A percentile compares a stretch with the other conserved stretches of the same genome.
phyloP scores from a whole-genome alignment of 208 protist genomes.

The Trichomonas gallinae region DNA sequence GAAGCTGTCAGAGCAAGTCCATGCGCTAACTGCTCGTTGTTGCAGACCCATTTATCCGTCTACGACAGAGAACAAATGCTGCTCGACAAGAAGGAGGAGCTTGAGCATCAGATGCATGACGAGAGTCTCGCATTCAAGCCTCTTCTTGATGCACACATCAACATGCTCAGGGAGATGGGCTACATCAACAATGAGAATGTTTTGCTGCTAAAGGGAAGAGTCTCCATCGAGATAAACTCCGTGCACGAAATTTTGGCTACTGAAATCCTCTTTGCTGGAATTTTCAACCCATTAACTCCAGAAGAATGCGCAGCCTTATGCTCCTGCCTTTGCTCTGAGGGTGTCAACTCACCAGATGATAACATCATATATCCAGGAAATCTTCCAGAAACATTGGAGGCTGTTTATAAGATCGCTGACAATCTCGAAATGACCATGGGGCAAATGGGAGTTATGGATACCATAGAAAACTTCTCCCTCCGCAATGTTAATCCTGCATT shows the following conservation, averaged over 20 bases:
- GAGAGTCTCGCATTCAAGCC: not conserved
- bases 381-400: not conserved
- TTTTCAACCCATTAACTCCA: slow-evolving; percentile 72
- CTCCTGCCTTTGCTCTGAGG: not conserved
- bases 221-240: slow-evolving; percentile 90
- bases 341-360: not conserved
- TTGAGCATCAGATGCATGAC: not conserved
- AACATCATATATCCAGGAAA: not conserved
- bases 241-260: slow-evolving; percentile 93
- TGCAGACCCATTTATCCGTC: not conserved
- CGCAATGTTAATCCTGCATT: not conserved
- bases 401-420: not conserved
- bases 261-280: slow-evolving; percentile 88
- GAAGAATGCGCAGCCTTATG: not conserved
- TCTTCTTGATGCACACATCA: not conserved
- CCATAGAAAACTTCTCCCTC: not conserved
- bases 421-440: not conserved
- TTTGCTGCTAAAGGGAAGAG: slow-evolving; percentile 53
- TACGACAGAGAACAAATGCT: not conserved
- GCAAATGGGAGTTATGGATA: not conserved
- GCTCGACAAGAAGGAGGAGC: not conserved
- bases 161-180: not conserved
- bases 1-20: not conserved
- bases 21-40: not conserved
- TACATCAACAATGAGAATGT: not conserved